phyloP scores from a whole-genome alignment of 2,329 filamentous ascomycete genomes.

The Claviceps pusilla region DNA sequence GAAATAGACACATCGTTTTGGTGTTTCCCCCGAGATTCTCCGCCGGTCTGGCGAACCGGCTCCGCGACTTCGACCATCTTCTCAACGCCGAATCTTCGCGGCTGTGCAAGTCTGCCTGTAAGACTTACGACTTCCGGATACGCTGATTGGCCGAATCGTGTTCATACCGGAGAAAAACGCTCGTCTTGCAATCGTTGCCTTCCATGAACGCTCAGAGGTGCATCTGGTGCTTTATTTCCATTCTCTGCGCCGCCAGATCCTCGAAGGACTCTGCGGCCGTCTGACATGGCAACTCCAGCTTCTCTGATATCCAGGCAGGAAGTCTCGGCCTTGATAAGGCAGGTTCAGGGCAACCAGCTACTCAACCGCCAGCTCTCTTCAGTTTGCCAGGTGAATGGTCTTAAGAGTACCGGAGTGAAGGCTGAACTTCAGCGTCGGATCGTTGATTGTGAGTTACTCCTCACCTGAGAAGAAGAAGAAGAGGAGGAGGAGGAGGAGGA shows the following conservation, averaged over 20 bases:
- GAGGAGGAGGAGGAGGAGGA: background rate
- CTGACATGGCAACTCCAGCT: slow-evolving; percentile 13
- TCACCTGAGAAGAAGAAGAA: background rate
- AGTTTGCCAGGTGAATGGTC: slow-evolving; percentile 59
- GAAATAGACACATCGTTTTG: background rate
- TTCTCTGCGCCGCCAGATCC: background rate
- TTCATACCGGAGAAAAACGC: background rate
- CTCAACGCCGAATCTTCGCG: background rate
- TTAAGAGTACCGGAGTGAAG: slow-evolving; percentile 75
- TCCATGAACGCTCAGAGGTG: slow-evolving; percentile 4
- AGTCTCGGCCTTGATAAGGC: slow-evolving; percentile 28
- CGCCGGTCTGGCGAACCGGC: slow-evolving; percentile 1
- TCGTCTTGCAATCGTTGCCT: background rate
- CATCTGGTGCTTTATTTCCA: background rate
- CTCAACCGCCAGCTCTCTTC: slow-evolving; percentile 54
- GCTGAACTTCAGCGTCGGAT: slow-evolving; percentile 66
- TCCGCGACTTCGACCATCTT: background rate
- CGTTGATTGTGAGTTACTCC: slow-evolving; percentile 49
- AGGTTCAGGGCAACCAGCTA: slow-evolving; percentile 28
- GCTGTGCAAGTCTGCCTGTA: background rate
- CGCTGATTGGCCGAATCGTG: background rate
- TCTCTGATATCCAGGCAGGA: slow-evolving; percentile 24
- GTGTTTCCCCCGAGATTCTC: background rate
- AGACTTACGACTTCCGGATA: background rate
- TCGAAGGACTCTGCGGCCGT: background rate